These are phyloP conservation scores for Pseudogymnoascus sp. DNA, from an alignment of 2,329 filamentous ascomycete genomes.

Conservation along the genomic window DNA sequence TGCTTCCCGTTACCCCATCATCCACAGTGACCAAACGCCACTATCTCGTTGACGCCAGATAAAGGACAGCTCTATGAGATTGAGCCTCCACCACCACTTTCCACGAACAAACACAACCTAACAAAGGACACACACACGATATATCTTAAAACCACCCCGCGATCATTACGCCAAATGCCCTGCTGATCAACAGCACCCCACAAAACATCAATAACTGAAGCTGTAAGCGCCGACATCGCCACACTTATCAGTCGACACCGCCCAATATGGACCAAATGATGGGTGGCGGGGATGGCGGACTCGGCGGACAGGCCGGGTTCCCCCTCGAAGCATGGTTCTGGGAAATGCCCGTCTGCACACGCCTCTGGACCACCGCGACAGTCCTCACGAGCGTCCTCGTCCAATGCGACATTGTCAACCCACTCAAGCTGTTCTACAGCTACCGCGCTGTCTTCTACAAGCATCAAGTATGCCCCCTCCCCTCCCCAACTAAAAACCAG, in stretches of 20 bases:
- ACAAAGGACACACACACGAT: neutral
- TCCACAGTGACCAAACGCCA: neutral
- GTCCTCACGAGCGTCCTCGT: slow-evolving; percentile 81
- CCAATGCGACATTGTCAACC: slow-evolving; percentile 85
- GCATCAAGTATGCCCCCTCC: slow-evolving; percentile 62
- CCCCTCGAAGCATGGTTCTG: slow-evolving; percentile 97
- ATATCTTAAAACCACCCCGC: neutral
- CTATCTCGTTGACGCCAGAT: slow-evolving; percentile 1
- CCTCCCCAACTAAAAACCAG: too few relatives aligned
- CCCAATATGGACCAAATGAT: slow-evolving; percentile 30
- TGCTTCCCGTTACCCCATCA: slow-evolving; percentile 5
- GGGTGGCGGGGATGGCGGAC: slow-evolving; percentile 27
- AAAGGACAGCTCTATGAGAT: slow-evolving; percentile 1
- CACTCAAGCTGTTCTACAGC: slow-evolving; percentile 96
- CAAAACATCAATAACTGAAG: neutral
- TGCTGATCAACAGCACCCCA: neutral
- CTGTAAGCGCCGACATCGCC: neutral
- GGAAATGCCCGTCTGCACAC: slow-evolving; percentile 93
- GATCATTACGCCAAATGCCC: neutral
- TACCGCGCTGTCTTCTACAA: slow-evolving; percentile 86
- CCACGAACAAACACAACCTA: neutral
- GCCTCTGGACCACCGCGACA: slow-evolving; percentile 94
- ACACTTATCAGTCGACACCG: neutral
- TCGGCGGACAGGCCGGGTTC: slow-evolving; percentile 52
- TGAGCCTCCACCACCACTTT: neutral